A percentile compares a stretch with the other conserved stretches of the same genome.
Conservation (phyloP, 2,329 filamentous ascomycete genomes). For the Colletotrichum tabaci region DNA sequence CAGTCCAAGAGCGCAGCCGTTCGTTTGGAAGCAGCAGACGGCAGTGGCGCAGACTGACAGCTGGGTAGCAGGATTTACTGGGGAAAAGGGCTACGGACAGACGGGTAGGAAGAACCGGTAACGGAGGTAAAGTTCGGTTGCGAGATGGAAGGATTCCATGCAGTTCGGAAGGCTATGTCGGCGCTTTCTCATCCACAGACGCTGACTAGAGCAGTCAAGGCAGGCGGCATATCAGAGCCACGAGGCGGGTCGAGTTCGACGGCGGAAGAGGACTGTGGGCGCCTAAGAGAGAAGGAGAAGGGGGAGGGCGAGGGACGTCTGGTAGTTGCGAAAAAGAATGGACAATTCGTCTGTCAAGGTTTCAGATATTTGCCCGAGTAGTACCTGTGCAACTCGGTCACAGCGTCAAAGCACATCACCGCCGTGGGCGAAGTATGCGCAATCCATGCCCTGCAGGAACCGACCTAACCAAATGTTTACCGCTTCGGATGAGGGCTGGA, state of each 20-base stretch:
- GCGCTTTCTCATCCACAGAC: slow-evolving; percentile 37
- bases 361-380: slow-evolving; percentile 41
- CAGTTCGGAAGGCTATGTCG: slow-evolving; percentile 41
- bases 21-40: slow-evolving; percentile 31
- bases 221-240: slow-evolving; percentile 29
- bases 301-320: slow-evolving; percentile 13
- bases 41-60: slow-evolving; percentile 26
- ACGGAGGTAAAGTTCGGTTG: slow-evolving; percentile 32
- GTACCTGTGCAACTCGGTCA: slow-evolving; percentile 33
- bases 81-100: slow-evolving; percentile 10
- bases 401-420: slow-evolving; percentile 34
- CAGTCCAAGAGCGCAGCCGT: slow-evolving; percentile 25
- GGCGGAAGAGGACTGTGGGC: background rate
- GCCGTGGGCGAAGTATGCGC: slow-evolving; percentile 23
- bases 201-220: slow-evolving; percentile 35
- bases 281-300: background rate
- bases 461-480: slow-evolving; percentile 32
- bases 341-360: slow-evolving; percentile 43
- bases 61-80: background rate
- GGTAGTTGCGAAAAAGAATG: slow-evolving; percentile 36
- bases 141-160: slow-evolving; percentile 42
- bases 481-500: slow-evolving; percentile 36
- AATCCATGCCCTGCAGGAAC: slow-evolving; percentile 33
- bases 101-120: slow-evolving; percentile 15
- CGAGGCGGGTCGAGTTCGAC: slow-evolving; percentile 34